Conservation (phyloP, 176 grass and related monocot genomes). For the Eragrostis nindensis region DNA sequence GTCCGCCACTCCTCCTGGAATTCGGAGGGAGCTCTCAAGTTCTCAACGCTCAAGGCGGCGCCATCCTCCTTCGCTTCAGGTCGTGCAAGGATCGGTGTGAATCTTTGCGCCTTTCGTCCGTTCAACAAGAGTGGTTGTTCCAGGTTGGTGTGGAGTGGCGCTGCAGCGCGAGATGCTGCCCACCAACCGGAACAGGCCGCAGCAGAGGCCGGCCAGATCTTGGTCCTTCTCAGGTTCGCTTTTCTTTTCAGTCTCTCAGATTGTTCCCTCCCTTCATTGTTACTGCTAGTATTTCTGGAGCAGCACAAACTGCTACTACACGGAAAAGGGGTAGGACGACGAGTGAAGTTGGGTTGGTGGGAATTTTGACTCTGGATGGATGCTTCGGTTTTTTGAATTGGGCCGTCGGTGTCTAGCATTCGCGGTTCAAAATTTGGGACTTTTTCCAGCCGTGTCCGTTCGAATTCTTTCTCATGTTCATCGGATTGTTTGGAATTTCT, state of each 20-base stretch:
- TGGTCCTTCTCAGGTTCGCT: slow-evolving; percentile 84
- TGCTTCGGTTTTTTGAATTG: neutral
- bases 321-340: neutral
- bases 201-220: slow-evolving; percentile 78
- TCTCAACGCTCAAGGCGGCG: too few species aligned
- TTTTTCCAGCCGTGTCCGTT: neutral
- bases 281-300: neutral
- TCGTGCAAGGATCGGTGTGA: neutral
- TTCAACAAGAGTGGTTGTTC: neutral
- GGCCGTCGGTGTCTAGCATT: neutral
- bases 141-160: neutral
- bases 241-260: neutral
- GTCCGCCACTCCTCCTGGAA: too few species aligned
- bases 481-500: neutral
- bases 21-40: too few species aligned
- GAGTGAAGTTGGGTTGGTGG: neutral
- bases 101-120: neutral
- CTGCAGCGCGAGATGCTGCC: slow-evolving; percentile 59
- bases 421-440: neutral
- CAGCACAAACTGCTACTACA: neutral
- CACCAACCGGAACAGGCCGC: slow-evolving; percentile 64
- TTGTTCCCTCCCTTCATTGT: neutral
- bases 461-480: neutral
- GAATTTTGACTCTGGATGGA: too few species aligned
- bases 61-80: too few species aligned